Evolutionary conservation across 257 asterid genomes (phyloP), one percentile per base, ranked within the genome.

Genomic region (Fraxinus excelsior): DNA sequence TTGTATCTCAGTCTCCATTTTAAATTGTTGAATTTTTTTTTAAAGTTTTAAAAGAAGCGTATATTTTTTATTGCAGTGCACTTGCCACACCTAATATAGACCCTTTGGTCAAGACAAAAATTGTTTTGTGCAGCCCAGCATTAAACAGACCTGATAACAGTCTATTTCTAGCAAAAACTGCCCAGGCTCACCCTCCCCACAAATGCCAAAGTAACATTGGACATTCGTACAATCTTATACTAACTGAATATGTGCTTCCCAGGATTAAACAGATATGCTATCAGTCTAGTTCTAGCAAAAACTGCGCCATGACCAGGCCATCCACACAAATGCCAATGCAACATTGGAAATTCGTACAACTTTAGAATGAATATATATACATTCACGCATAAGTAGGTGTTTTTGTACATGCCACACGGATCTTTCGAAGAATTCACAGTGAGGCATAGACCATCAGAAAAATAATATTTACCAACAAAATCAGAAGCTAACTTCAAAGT

Each of bases 401-500:
- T 23, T 62, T 3, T 3, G 68, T 25, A 11, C 32, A 23, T 5
- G 34, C 68, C 7, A 62, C 7, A 3, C 7, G 0, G 1, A 62
- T 62, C 18, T 62, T 62, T 26, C 3, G 2, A 25, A 62, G 18
- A 26, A 12, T 26, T 25, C 32, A 31, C 34, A 62, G 11, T n/a
- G 7, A 62, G 67, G 68, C 67, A 21, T 62, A 25, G 18, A 23
- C 7, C 1, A 23, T 26, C 18, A 26, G 18, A 26, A 26, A 62
- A 26, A 25, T 21, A 62, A 3, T 26, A 62, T 26, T 23, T 62
- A 25, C 65, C 12, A 18, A 84, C 66, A 64, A 23, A 72, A 42
- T 51, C 75, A 80, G 60, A 70, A 75, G 67, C 68, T 21, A 34
- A n/a, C 38, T 72, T 32, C 70, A 73, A 58, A 58, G 42, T 62